These are phyloP conservation scores for Vaccinium macrocarpon DNA, from an alignment of 148 eudicot species.

Conservation along the genomic window DNA sequence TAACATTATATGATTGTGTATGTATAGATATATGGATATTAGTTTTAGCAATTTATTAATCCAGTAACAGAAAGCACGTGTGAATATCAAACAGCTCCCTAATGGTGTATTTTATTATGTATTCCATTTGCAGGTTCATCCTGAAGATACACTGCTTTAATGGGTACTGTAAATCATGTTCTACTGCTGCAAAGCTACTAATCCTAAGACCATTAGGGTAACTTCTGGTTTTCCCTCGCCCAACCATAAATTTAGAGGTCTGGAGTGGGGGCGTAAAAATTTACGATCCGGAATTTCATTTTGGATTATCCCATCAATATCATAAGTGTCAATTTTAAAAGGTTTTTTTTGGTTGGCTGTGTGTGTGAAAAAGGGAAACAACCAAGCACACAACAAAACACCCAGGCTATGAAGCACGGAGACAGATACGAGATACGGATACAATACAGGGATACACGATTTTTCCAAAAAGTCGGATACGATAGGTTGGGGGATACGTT, in stretches of 20 bases:
- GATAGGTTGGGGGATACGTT: too few relatives aligned
- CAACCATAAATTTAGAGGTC: not conserved
- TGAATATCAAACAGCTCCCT: constrained; percentile 2
- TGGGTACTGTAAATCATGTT: constrained; percentile 1
- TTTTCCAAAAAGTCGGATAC: too few relatives aligned
- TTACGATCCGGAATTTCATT: too few relatives aligned
- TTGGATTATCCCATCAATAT: too few relatives aligned
- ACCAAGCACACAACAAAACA: too few relatives aligned
- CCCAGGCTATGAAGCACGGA: too few relatives aligned
- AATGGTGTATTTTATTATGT: not conserved
- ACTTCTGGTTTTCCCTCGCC: not conserved
- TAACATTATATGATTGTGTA: not conserved
- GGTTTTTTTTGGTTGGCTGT: too few relatives aligned
- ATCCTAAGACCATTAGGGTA: not conserved
- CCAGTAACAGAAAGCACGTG: not conserved
- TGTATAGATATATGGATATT: not conserved
- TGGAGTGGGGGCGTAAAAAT: too few relatives aligned
- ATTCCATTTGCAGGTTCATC: constrained; percentile 1
- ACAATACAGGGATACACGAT: too few relatives aligned
- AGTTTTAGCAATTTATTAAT: not conserved
- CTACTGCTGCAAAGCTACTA: not conserved
- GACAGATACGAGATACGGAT: too few relatives aligned
- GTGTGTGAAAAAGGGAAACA: too few relatives aligned
- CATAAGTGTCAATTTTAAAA: too few relatives aligned
- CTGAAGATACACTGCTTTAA: not conserved